Percentiles rank a stretch among this genome's conserved stretches.
Evolutionary conservation across 768 basidiomycete species (phyloP).

Genomic region (Lactifluus piperatus): DNA sequence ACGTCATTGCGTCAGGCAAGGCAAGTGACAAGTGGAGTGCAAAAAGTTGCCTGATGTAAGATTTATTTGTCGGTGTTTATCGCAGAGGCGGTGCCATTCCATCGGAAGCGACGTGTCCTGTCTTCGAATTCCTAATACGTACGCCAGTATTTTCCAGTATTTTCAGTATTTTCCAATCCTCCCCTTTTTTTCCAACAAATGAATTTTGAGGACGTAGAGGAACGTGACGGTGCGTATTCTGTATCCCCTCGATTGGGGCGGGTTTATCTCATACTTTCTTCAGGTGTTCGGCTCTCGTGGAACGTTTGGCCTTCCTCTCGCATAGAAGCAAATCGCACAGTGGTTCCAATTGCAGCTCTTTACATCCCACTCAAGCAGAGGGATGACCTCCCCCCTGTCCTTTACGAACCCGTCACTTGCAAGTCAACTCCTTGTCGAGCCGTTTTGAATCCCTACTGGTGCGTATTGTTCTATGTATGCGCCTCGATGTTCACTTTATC

Average conservation of each 20-base stretch:
- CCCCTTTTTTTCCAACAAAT: conserved; percentile 22
- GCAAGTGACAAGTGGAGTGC: background rate
- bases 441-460: conserved; percentile 97
- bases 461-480: conserved; percentile 23
- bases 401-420: conserved; percentile 98
- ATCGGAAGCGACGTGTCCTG: conserved; percentile 18
- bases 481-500: conserved; percentile 4
- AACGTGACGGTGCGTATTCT: conserved; percentile 71
- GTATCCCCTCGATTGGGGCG: background rate
- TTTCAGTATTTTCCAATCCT: background rate
- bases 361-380: conserved; percentile 93
- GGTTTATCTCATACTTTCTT: background rate
- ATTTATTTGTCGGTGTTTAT: background rate
- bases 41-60: background rate
- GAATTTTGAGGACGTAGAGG: conserved; percentile 96
- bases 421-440: conserved; percentile 90
- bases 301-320: conserved; percentile 98
- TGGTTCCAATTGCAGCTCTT: conserved; percentile 96
- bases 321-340: conserved; percentile 95
- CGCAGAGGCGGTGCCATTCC: background rate
- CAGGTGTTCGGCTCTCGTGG: conserved; percentile 94
- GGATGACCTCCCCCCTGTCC: conserved; percentile 89
- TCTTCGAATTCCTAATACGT: background rate
- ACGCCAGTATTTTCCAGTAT: background rate
- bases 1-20: no score